Evolutionary conservation across 345 rosid species (phyloP).

Genomic region (Eucalyptus decipiens): DNA sequence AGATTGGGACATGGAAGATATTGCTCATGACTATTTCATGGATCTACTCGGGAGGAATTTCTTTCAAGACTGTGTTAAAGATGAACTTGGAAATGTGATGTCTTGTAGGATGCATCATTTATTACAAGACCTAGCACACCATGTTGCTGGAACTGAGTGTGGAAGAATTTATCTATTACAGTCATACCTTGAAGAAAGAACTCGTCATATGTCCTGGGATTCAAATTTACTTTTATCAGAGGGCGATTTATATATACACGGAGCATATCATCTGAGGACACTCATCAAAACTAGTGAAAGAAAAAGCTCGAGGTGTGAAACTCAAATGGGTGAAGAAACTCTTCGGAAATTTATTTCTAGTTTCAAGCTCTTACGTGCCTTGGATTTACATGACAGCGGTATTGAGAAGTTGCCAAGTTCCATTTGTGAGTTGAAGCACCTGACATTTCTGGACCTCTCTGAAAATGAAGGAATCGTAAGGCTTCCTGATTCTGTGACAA

Average conservation of each 20-base stretch:
- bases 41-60: neutral
- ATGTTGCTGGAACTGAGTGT: too few relatives aligned
- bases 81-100: neutral
- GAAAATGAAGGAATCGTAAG: too few relatives aligned
- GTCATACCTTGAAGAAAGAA: too few relatives aligned
- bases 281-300: too few relatives aligned
- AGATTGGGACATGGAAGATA: neutral
- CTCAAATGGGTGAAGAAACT: neutral
- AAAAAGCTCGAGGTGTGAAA: neutral
- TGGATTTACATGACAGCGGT: too few relatives aligned
- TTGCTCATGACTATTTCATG: neutral
- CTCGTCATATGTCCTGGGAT: accelerated
- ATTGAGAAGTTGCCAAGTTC: too few relatives aligned
- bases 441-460: too few relatives aligned
- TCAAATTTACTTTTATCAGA: accelerated
- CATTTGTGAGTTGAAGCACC: too few relatives aligned
- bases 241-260: accelerated
- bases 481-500: too few relatives aligned
- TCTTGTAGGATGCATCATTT: neutral
- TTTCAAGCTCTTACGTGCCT: neutral
- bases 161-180: too few relatives aligned
- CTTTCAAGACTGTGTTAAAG: neutral
- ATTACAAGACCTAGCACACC: accelerated
- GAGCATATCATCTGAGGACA: neutral
- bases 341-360: accelerated